Base-by-base conservation (phyloP, 73 alveolate genomes). In the Symbiodinium natans region DNA sequence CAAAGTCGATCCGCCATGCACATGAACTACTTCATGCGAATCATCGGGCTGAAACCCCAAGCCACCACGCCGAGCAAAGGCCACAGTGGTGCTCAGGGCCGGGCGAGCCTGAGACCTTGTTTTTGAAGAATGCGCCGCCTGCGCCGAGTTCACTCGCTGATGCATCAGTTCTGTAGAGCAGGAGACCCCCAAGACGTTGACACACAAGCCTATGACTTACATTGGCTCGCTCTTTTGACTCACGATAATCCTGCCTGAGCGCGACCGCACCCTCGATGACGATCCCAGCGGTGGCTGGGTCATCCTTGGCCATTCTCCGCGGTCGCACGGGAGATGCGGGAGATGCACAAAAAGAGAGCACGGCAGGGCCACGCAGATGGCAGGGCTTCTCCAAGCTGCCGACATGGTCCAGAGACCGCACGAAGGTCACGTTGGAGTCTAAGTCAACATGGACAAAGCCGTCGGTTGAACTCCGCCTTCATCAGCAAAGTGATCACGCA, bases 251-350 rank as follows among this genome's bases (percentile, higher is more conserved):
- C n/a, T 6, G 75, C 95, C 95, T 89, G 17, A 89, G 75, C 10
- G 95, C 95, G 52, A 89, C 95, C 3, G 95, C 95, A 68, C 95
- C 95, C 95, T 89, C 95, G 36, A 89, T 71, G 95, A 89, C 95
- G 87, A 89, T 82, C 8, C 95, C 95, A 31, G 95, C 95, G 13
- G 87, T 48, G 25, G 86, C 87, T 9, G 95, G 95, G 46, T 89
- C 95, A 41, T 89, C 95, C 95, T 89, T 9, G 25, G 71, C 63
- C 8, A 8, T 48, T n/a, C n/a, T n/a, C n/a, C 75, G 19, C 59
- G 13, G 59, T 9, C 59, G 59, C 21, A 46, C 13, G 13, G 59
- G 13, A 46, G 59, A 9, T 46, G 59, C 59, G 13, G 59, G 75
- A 56, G 19, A 21, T 56, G 34, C 27, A 10, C 75, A n/a, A n/a